A percentile compares a stretch with the other conserved stretches of the same genome.
These are phyloP conservation scores for Metrosideros polymorpha DNA, from an alignment of 441 rosid genomes.

Conservation along the genomic window DNA sequence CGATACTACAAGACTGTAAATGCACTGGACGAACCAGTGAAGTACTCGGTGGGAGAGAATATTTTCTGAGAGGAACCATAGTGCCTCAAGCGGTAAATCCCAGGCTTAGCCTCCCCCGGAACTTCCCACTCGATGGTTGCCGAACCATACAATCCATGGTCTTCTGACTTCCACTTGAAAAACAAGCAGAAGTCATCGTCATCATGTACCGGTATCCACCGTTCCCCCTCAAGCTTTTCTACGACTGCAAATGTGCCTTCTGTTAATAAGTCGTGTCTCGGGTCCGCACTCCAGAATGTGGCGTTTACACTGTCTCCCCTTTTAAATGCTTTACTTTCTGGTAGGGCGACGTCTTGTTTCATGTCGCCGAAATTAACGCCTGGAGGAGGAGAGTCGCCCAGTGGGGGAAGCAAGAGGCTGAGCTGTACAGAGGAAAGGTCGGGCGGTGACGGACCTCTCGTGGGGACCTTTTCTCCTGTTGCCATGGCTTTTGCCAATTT, in stretches of 20 bases:
- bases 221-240: conserved; percentile 32
- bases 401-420: conserved; percentile 21
- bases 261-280: conserved; percentile 46
- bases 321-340: conserved; percentile 21
- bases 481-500: conserved; percentile 43
- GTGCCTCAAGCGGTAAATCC: conserved; percentile 41
- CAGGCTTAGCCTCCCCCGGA: conserved; percentile 20
- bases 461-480: conserved; percentile 6
- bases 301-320: conserved; percentile 32
- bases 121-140: conserved; percentile 50
- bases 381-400: conserved; percentile 27
- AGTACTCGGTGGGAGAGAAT: conserved; percentile 24
- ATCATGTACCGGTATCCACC: conserved; percentile 40
- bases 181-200: conserved; percentile 51
- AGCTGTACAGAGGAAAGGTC: conserved; percentile 37
- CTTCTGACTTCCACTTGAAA: conserved; percentile 36
- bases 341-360: conserved; percentile 24
- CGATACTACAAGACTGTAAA: conserved; percentile 23
- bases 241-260: conserved; percentile 50
- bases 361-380: conserved; percentile 38
- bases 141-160: conserved; percentile 12
- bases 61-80: conserved; percentile 37
- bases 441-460: conserved; percentile 27
- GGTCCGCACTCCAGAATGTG: conserved; percentile 47
- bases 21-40: conserved; percentile 42